A percentile compares a stretch with the other conserved stretches of the same genome.
These are phyloP conservation scores for Candolleomyces aberdarensis DNA, from an alignment of 768 basidiomycete species.

Conservation along the genomic window DNA sequence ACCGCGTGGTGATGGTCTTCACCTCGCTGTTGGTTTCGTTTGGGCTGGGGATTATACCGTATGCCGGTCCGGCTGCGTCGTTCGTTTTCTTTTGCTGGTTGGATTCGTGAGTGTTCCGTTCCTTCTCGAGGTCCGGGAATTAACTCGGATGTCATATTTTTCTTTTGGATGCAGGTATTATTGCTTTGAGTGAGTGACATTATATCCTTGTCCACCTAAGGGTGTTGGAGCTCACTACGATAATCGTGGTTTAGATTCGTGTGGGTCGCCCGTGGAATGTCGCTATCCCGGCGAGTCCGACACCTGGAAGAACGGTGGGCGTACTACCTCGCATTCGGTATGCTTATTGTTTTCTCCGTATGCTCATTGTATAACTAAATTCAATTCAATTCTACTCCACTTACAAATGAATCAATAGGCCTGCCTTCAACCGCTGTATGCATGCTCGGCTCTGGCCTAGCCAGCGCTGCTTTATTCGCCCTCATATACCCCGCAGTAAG, in stretches of 20 bases:
- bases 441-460: conserved; percentile 67
- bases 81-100: conserved; percentile 84
- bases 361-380: neutral
- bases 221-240: neutral
- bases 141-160: neutral
- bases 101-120: conserved; percentile 63
- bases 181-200: conserved; percentile 71
- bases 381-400: neutral
- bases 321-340: conserved; percentile 84
- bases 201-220: neutral
- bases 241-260: conserved; percentile 49
- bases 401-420: conserved; percentile 38
- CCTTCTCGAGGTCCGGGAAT: neutral
- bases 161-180: conserved; percentile 60
- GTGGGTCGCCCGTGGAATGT: conserved; percentile 73
- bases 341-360: conserved; percentile 13
- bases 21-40: conserved; percentile 73
- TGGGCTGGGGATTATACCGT: conserved; percentile 59
- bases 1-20: conserved; percentile 76
- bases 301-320: conserved; percentile 88
- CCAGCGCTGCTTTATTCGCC: conserved; percentile 82
- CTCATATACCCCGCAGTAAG: conserved; percentile 76
- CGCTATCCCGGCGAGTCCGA: conserved; percentile 63
- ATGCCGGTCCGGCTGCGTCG: conserved; percentile 54
- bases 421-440: conserved; percentile 72